phyloP scores from a whole-genome alignment of 495 filamentous ascomycete genomes.

The Tuber aestivum region DNA sequence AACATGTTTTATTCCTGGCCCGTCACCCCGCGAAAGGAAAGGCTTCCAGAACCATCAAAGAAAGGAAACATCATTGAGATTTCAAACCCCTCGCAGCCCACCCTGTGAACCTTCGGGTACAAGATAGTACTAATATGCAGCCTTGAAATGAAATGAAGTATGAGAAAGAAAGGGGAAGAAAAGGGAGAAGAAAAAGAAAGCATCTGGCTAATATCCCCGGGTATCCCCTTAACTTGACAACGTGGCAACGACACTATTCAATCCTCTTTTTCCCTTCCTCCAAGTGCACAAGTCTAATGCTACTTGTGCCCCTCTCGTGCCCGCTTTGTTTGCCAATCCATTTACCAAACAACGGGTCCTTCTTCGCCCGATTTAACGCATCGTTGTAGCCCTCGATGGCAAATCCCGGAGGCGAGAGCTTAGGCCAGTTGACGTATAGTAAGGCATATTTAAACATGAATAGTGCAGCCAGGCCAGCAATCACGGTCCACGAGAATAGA shows the following conservation, averaged over 20 bases:
- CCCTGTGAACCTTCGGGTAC: background rate
- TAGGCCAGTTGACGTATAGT: conserved; percentile 96
- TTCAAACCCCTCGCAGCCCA: background rate
- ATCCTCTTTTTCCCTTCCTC: conserved; percentile 97
- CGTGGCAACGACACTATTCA: conserved; percentile 50
- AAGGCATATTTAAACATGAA: conserved; percentile 80
- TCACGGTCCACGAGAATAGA: conserved; percentile 63
- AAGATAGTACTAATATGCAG: background rate
- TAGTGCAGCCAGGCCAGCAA: conserved; percentile 61
- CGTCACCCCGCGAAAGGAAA: background rate
- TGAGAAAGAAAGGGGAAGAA: background rate
- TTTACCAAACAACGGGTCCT: conserved; percentile 68
- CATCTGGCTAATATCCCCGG: background rate
- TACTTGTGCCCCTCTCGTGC: conserved; percentile 51
- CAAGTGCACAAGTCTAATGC: conserved; percentile 67
- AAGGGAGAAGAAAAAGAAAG: background rate
- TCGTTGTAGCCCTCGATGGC: conserved; percentile 84
- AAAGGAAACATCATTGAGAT: background rate
- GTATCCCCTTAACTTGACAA: background rate
- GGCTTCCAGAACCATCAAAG: conserved; percentile 1
- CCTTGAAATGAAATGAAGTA: background rate
- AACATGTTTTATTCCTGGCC: background rate
- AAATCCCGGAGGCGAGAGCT: conserved; percentile 77
- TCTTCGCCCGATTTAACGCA: conserved; percentile 65
- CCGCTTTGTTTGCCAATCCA: conserved; percentile 68